Evolutionary conservation across 2,329 filamentous ascomycete species (phyloP).

Genomic region (Phyllosticta citrichinensis): DNA sequence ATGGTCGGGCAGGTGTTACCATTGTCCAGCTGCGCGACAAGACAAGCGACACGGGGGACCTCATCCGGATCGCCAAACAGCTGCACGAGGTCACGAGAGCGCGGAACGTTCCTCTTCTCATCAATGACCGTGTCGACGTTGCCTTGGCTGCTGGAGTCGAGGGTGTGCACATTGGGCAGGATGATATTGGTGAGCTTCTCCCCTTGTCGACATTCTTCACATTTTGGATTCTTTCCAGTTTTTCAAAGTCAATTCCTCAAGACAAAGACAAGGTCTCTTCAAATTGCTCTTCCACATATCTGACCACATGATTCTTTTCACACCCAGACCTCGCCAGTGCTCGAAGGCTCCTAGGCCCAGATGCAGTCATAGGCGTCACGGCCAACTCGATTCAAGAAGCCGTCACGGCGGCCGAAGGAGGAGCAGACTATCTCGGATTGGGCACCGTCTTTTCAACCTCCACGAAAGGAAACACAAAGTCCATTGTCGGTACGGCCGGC

Average conservation of each 20-base stretch:
- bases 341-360: slow-evolving; percentile 59
- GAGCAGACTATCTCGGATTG: slow-evolving; percentile 86
- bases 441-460: slow-evolving; percentile 80
- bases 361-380: slow-evolving; percentile 81
- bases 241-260: not conserved
- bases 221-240: not conserved
- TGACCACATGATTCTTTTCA: not conserved
- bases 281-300: not conserved
- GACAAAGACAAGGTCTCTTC: not conserved
- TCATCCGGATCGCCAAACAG: slow-evolving; percentile 59
- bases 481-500: slow-evolving; percentile 64
- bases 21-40: slow-evolving; percentile 91
- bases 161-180: slow-evolving; percentile 89
- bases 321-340: slow-evolving; percentile 51
- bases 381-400: slow-evolving; percentile 69
- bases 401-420: slow-evolving; percentile 56
- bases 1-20: slow-evolving; percentile 47
- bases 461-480: slow-evolving; percentile 82
- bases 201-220: not conserved
- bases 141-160: slow-evolving; percentile 77
- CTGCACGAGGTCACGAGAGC: slow-evolving; percentile 62
- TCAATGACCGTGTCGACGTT: slow-evolving; percentile 90
- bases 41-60: slow-evolving; percentile 58
- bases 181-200: slow-evolving; percentile 60
- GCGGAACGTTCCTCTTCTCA: slow-evolving; percentile 67